Conservation (phyloP, 139 green algal genomes). For the Volvox africanus region DNA sequence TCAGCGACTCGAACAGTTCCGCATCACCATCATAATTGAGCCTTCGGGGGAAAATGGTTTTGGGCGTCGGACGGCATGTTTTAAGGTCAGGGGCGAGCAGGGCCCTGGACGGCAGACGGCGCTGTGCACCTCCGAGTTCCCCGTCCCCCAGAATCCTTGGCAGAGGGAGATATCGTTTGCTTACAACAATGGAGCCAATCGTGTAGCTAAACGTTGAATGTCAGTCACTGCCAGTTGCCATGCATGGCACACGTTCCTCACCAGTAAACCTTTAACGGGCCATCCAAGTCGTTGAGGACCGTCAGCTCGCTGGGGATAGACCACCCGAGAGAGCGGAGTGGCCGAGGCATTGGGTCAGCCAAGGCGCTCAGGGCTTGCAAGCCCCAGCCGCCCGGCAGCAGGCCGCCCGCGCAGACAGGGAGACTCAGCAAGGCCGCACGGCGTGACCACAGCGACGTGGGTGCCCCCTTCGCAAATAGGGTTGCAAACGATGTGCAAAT, state of each 20-base stretch:
- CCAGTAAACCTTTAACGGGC: conserved; percentile 39
- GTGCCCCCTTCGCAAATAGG: too few species aligned
- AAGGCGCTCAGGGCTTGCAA: background rate
- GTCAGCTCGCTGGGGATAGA: conserved; percentile 25
- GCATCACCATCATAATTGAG: conserved; percentile 45
- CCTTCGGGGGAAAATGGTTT: background rate
- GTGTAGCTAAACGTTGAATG: too few species aligned
- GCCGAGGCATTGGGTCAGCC: background rate
- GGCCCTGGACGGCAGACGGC: too few species aligned
- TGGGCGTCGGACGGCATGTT: background rate
- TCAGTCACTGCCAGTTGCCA: too few species aligned
- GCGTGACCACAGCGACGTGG: background rate
- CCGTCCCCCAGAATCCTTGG: too few species aligned
- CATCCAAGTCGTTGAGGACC: conserved; percentile 38
- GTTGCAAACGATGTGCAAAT: too few species aligned
- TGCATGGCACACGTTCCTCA: too few species aligned
- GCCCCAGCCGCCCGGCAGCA: conserved; percentile 7
- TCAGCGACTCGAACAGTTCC: conserved; percentile 23
- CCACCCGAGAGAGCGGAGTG: conserved; percentile 19
- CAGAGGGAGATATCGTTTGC: too few species aligned
- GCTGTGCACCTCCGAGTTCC: too few species aligned
- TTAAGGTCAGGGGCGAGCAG: too few species aligned
- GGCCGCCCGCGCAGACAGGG: background rate
- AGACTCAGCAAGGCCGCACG: conserved; percentile 14
- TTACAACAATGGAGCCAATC: too few species aligned